Evolutionary conservation across 176 grass and related monocot species (phyloP).

Genomic region (Eremochloa ophiuroides): DNA sequence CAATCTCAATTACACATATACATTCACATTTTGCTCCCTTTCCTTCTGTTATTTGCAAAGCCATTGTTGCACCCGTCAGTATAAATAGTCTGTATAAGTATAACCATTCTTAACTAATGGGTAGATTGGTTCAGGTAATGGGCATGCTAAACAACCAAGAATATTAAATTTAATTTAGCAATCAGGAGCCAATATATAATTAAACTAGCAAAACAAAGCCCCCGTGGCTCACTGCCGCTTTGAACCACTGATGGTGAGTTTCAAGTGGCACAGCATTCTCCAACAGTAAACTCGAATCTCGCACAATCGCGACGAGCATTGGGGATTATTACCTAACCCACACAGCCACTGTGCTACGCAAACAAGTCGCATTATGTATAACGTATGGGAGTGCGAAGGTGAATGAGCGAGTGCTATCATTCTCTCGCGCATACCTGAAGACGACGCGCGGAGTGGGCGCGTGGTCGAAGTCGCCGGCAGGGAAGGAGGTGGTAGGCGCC

Average conservation of each 20-base stretch:
- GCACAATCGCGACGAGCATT: neutral
- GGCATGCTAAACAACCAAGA: neutral
- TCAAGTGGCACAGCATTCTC: neutral
- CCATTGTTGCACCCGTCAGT: neutral
- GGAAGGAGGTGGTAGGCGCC: neutral
- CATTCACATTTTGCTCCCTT: neutral
- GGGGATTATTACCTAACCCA: neutral
- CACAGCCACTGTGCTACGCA: neutral
- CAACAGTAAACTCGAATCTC: neutral
- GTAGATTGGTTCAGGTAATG: neutral
- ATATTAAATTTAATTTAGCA: neutral
- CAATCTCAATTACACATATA: neutral
- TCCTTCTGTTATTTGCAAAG: neutral
- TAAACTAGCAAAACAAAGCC: neutral
- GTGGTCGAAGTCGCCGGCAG: constrained; percentile 1
- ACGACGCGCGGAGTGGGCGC: constrained; percentile 55
- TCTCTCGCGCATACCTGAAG: constrained; percentile 51
- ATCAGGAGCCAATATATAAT: neutral
- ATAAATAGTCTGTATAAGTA: neutral
- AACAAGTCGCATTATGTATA: neutral
- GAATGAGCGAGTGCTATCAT: neutral
- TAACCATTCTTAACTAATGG: neutral
- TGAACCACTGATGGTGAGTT: neutral
- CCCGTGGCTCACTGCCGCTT: neutral
- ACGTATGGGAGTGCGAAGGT: neutral